Evolutionary conservation across 164 flowering plant species (phyloP).

Genomic region (Liriodendron chinense): DNA sequence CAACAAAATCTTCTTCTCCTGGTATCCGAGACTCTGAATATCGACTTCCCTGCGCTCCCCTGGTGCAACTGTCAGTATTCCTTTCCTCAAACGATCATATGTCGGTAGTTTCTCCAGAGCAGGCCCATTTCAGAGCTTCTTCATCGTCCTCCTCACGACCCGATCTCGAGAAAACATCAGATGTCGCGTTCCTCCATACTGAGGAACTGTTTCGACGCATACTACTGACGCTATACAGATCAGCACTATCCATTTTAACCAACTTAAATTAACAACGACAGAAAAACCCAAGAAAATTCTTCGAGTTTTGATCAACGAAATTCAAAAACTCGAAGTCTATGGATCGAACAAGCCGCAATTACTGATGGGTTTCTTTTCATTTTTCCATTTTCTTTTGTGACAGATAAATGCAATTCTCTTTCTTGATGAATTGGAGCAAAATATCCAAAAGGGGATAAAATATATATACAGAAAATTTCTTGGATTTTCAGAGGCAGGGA

Average conservation of each 20-base stretch:
- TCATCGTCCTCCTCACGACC: constrained; percentile 66
- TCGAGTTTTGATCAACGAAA: too few relatives aligned
- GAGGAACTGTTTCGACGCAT: constrained; percentile 34
- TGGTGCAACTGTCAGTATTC: constrained; percentile 36
- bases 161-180: constrained; percentile 50
- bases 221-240: constrained; percentile 23
- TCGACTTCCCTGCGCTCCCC: constrained; percentile 50
- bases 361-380: too few relatives aligned
- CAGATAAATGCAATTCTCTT: too few relatives aligned
- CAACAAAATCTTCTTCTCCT: constrained; percentile 50
- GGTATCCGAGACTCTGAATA: constrained; percentile 39
- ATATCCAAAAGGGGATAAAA: too few relatives aligned
- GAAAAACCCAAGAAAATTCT: too few relatives aligned
- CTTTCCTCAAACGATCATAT: constrained; percentile 58
- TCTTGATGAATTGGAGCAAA: too few relatives aligned
- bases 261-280: too few relatives aligned
- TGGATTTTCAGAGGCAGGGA: too few relatives aligned
- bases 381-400: too few relatives aligned
- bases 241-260: constrained; percentile 15
- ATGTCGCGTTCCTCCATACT: constrained; percentile 37
- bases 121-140: constrained; percentile 83
- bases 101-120: constrained; percentile 75
- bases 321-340: too few relatives aligned
- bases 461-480: too few relatives aligned
- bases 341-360: too few relatives aligned